Base-by-base conservation (phyloP, 1,284 basidiomycete species). In the Trametes hirsuta region DNA sequence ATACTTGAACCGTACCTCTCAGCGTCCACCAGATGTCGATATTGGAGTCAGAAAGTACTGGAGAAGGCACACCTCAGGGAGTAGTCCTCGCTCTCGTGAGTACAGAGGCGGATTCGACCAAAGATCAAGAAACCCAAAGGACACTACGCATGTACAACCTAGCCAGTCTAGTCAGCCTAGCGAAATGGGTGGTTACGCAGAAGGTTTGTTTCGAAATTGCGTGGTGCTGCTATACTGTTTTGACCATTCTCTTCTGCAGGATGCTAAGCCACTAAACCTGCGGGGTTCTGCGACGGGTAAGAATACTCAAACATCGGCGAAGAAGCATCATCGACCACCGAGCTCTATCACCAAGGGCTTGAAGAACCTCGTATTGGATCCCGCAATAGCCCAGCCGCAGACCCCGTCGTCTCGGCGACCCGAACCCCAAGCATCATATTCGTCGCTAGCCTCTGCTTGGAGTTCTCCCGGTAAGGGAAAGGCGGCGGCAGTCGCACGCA, bases 81-180 rank as follows among this genome's bases (percentile, higher is more conserved):
- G 90, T 93, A 18, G 84, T 91, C 24, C 79, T 93, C 10, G 84
- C 83, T 6, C 79, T 93, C 21, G 85, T 92, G 11, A 86, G 89
- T 21, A 82, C 85, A 1, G 82, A 85, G 24, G 70, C 77, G 5
- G 81, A 82, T 22, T 79, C 79, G 18, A 74, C 79, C 24, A 77
- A 75, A 36, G 77, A 78, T 24, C 76, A 85, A 48, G 89, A 91
- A 63, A 70, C 78, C 4, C 68, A 79, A 37, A 79, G 86, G 44
- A 77, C 79, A 6, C 71, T 92, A 47, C 83, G 91, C 36, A 92
- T 93, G 90, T 93, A 93, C 69, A 93, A 87, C 67, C 77, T 93
- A 21, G 77, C 84, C 10, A 91, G 90, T 69, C 75, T 93, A 5
- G 81, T 82, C 14, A 91, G 82, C 66, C 77, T 93, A 10, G 90